A percentile compares a stretch with the other conserved stretches of the same genome.
phyloP scores from a whole-genome alignment of 176 grass and related monocot species.

The Ensete glaucum region DNA sequence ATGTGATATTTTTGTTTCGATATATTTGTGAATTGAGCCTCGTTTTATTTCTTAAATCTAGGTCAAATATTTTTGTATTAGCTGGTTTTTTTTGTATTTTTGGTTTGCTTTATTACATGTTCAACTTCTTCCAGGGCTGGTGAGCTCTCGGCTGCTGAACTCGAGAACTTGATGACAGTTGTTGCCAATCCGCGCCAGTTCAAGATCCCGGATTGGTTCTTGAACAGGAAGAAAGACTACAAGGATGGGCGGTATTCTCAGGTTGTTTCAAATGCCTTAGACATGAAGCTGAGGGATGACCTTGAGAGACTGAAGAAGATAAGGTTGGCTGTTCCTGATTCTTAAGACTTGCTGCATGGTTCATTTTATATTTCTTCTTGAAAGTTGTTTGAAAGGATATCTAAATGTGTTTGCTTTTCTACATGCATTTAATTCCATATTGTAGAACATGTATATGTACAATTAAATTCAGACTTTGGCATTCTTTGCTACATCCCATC shows the following conservation, averaged over 20 bases:
- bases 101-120: too few species aligned
- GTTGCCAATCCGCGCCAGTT: conserved; percentile 15
- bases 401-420: too few species aligned
- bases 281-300: conserved; percentile 15
- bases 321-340: neutral
- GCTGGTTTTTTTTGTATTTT: neutral
- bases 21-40: too few species aligned
- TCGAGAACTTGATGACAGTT: conserved; percentile 15
- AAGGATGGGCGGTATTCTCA: conserved; percentile 17
- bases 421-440: too few species aligned
- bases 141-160: neutral
- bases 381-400: neutral
- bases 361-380: neutral
- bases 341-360: neutral
- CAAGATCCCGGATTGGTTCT: conserved; percentile 16
- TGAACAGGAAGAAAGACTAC: conserved; percentile 20
- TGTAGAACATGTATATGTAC: too few species aligned
- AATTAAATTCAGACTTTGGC: too few species aligned
- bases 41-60: too few species aligned
- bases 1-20: too few species aligned
- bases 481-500: too few species aligned
- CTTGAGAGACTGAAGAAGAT: conserved; percentile 15
- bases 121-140: conserved; percentile 2
- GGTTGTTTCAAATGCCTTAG: conserved; percentile 17
- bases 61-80: neutral